A percentile compares a stretch with the other conserved stretches of the same genome.
phyloP scores from a whole-genome alignment of 495 filamentous ascomycete genomes.

The Umbilicaria muhlenbergii region DNA sequence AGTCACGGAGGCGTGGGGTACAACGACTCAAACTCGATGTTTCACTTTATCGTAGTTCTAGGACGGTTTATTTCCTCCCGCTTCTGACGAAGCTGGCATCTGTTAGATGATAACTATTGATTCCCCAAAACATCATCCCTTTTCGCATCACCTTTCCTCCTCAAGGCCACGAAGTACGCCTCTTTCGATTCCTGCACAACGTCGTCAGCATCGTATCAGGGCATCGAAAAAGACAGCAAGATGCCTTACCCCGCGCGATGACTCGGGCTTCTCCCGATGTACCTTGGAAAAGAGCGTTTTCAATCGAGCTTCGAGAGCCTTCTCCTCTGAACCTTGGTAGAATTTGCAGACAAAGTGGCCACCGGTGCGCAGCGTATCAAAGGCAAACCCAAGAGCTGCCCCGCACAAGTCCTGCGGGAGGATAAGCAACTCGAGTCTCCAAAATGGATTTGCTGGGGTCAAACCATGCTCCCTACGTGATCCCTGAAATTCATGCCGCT shows the following conservation, averaged over 20 bases:
- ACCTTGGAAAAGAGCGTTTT: slow-evolving; percentile 64
- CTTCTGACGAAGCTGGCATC: background rate
- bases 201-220: slow-evolving; percentile 4
- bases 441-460: slow-evolving; percentile 10
- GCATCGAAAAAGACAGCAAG: background rate
- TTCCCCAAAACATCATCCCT: slow-evolving; percentile 21
- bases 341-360: slow-evolving; percentile 97
- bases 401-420: slow-evolving; percentile 62
- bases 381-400: slow-evolving; percentile 67
- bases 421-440: slow-evolving; percentile 1
- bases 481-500: slow-evolving; percentile 75
- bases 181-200: slow-evolving; percentile 70
- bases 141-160: slow-evolving; percentile 33
- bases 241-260: slow-evolving; percentile 61
- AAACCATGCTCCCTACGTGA: slow-evolving; percentile 90
- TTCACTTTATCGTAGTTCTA: background rate
- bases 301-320: slow-evolving; percentile 52
- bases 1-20: background rate
- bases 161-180: slow-evolving; percentile 66
- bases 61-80: background rate
- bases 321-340: slow-evolving; percentile 81
- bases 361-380: slow-evolving; percentile 63
- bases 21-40: too few relatives aligned
- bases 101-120: background rate
- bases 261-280: slow-evolving; percentile 72